Evolutionary conservation across 495 filamentous ascomycete species (phyloP).

Genomic region (Parachaetomium inaequale): DNA sequence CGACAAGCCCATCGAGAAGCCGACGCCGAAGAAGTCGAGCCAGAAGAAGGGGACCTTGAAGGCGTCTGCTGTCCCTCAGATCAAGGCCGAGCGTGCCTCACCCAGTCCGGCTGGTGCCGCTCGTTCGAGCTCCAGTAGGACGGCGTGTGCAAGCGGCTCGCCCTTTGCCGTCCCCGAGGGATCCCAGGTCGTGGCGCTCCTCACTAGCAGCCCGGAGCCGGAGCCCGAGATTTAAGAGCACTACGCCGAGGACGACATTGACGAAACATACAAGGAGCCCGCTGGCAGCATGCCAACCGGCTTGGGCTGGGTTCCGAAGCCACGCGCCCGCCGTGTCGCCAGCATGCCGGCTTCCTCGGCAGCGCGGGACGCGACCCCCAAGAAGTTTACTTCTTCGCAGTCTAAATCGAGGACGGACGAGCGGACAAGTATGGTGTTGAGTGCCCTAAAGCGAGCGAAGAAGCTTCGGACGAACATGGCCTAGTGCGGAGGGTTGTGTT

Average conservation of each 20-base stretch:
- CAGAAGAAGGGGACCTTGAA: not conserved
- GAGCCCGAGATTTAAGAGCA: conserved; percentile 38
- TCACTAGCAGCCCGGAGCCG: conserved; percentile 39
- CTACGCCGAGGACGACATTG: conserved; percentile 44
- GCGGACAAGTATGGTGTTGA: not conserved
- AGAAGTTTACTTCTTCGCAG: not conserved
- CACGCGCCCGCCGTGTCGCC: not conserved
- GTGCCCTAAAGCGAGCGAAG: not conserved
- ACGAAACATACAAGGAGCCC: conserved; percentile 35
- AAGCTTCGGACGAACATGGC: not conserved
- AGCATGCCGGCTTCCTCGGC: conserved; percentile 14
- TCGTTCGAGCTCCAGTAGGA: not conserved
- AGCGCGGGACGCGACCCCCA: not conserved
- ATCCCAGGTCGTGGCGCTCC: conserved; percentile 39
- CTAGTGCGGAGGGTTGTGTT: not conserved
- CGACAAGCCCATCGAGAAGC: conserved; percentile 28
- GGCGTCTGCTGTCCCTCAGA: not conserved
- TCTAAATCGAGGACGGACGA: not conserved
- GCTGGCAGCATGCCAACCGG: conserved; percentile 33
- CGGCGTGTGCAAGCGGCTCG: not conserved
- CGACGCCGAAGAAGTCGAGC: conserved; percentile 7
- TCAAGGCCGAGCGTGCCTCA: conserved; percentile 16
- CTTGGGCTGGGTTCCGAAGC: conserved; percentile 36
- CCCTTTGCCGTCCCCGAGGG: conserved; percentile 35
- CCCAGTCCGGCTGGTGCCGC: not conserved